These are phyloP conservation scores for Euphrasia confusa DNA, from an alignment of 257 asterid genomes.

Conservation along the genomic window DNA sequence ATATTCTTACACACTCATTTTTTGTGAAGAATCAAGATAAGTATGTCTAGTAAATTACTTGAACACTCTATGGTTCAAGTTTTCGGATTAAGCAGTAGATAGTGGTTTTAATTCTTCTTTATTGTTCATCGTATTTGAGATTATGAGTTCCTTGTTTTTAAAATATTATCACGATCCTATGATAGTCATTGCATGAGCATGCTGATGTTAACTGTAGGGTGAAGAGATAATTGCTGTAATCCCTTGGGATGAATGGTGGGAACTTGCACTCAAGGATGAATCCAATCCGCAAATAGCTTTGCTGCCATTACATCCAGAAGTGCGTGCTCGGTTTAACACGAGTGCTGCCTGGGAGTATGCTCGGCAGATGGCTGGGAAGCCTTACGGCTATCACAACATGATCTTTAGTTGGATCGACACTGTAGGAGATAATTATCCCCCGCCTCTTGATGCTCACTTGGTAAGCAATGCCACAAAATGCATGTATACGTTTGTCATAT, in stretches of 20 bases:
- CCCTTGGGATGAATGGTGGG: constrained; percentile 99
- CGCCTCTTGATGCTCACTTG: constrained; percentile 99
- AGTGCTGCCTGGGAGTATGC: constrained; percentile 95
- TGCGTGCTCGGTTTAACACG: constrained; percentile 70
- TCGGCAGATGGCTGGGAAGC: constrained; percentile 88
- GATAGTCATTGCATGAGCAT: constrained; percentile 7
- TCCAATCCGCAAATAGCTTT: constrained; percentile 95
- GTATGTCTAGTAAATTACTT: not conserved
- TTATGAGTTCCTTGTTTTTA: not conserved
- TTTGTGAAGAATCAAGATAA: not conserved
- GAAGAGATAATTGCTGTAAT: constrained; percentile 83
- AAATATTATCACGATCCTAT: constrained; percentile 7
- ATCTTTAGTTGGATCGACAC: constrained; percentile 99
- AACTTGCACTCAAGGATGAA: constrained; percentile 65
- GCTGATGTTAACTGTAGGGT: constrained; percentile 44
- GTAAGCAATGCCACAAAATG: constrained; percentile 30
- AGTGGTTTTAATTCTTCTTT: not conserved
- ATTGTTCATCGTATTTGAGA: not conserved
- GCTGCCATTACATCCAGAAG: constrained; percentile 83
- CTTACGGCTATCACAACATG: constrained; percentile 99
- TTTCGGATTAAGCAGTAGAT: constrained; percentile 18
- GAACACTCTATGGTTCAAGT: constrained; percentile 9
- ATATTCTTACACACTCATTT: not conserved
- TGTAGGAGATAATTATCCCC: constrained; percentile 88
- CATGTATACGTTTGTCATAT: not conserved